Evolutionary conservation across 495 filamentous ascomycete species (phyloP).

Genomic region (Aspergillus conjunctus): DNA sequence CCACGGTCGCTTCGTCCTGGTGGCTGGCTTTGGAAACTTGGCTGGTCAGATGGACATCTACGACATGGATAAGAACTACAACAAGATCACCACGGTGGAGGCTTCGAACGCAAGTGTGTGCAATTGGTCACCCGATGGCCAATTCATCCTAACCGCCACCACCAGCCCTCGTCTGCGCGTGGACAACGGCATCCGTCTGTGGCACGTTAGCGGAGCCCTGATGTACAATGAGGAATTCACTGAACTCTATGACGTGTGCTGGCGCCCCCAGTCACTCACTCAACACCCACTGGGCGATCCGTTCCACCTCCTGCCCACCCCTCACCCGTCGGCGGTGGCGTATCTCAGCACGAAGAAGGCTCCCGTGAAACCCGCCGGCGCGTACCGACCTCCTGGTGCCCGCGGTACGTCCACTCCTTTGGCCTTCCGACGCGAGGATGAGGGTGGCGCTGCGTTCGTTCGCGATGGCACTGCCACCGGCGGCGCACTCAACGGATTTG

Average conservation of each 20-base stretch:
- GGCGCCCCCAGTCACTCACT: slow-evolving; percentile 72
- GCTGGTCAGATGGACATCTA: slow-evolving; percentile 98
- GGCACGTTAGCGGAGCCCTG: slow-evolving; percentile 86
- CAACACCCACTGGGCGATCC: slow-evolving; percentile 69
- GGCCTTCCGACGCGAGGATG: slow-evolving; percentile 96
- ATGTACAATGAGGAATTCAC: slow-evolving; percentile 95
- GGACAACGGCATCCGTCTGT: slow-evolving; percentile 94
- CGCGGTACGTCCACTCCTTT: slow-evolving; percentile 85
- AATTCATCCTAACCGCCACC: slow-evolving; percentile 92
- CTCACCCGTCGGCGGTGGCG: slow-evolving; percentile 80
- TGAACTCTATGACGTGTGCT: slow-evolving; percentile 90
- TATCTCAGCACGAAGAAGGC: slow-evolving; percentile 87
- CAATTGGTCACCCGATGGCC: slow-evolving; percentile 94
- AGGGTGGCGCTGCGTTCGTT: slow-evolving; percentile 88
- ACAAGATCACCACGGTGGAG: slow-evolving; percentile 90
- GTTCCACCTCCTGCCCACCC: slow-evolving; percentile 72
- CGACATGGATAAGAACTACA: slow-evolving; percentile 87
- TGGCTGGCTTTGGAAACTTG: slow-evolving; percentile 96
- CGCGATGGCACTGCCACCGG: slow-evolving; percentile 72
- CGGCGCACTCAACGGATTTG: slow-evolving; percentile 75
- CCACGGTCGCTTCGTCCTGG: slow-evolving; percentile 85
- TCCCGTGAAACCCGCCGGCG: slow-evolving; percentile 90
- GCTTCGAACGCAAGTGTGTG: slow-evolving; percentile 94
- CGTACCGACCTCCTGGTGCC: slow-evolving; percentile 95
- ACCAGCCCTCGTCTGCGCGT: slow-evolving; percentile 92